These are phyloP conservation scores for Euphorbia pulcherrima DNA, from an alignment of 345 rosid species.

Conservation along the genomic window DNA sequence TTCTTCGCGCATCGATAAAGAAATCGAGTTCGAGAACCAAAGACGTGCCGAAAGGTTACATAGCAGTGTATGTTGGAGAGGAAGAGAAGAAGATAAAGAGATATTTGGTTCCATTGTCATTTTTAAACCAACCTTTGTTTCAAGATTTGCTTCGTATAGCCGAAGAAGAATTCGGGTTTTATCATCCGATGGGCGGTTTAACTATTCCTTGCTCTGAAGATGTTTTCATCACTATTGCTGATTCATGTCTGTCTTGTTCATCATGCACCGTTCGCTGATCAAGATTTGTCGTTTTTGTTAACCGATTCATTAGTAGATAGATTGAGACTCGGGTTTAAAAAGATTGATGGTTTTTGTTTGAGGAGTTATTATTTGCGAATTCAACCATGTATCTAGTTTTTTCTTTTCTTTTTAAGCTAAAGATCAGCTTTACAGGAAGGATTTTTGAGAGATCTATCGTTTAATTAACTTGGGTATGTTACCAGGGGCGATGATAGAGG, in stretches of 20 bases:
- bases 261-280: no score
- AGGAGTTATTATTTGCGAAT: no score
- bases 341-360: background rate
- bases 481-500: no score
- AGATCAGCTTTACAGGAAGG: constrained; percentile 4
- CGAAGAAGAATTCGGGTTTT: constrained; percentile 11
- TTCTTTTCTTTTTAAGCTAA: constrained; percentile 5
- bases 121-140: constrained; percentile 11
- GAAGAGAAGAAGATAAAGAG: background rate
- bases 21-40: background rate
- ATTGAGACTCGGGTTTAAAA: no score
- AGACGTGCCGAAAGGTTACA: constrained; percentile 11
- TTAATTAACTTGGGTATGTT: no score
- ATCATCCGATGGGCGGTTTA: constrained; percentile 19
- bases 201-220: constrained; percentile 16
- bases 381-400: background rate
- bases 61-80: constrained; percentile 45
- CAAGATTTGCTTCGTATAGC: constrained; percentile 3
- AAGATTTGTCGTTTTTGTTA: no score
- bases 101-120: constrained; percentile 4
- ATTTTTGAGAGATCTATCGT: background rate
- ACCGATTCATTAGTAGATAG: no score
- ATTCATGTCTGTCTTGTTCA: background rate
- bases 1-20: background rate
- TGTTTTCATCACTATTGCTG: background rate